phyloP scores from a whole-genome alignment of 306 rosid species.

The Malus orientalis region DNA sequence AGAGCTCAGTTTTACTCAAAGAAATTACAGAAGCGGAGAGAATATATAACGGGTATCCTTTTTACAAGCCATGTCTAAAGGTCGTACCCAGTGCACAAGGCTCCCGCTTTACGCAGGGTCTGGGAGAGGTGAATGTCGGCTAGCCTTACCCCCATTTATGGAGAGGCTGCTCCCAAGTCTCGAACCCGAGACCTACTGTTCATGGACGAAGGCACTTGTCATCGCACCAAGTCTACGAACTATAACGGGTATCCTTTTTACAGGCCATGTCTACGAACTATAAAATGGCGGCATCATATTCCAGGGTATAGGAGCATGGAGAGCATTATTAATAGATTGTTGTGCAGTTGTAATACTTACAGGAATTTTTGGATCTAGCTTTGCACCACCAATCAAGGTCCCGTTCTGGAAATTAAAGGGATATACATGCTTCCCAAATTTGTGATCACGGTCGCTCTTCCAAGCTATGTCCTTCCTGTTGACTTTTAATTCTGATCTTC shows the following conservation, averaged over 20 bases:
- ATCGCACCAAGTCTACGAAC: too few species aligned
- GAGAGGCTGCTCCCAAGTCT: too few species aligned
- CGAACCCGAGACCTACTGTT: too few species aligned
- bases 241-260: neutral
- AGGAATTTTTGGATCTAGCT: slow-evolving; percentile 59
- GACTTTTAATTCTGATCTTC: slow-evolving; percentile 57
- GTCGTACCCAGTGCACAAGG: too few species aligned
- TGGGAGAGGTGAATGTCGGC: too few species aligned
- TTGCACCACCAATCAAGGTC: slow-evolving; percentile 79
- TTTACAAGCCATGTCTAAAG: neutral
- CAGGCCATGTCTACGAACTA: neutral
- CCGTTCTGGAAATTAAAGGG: slow-evolving; percentile 95
- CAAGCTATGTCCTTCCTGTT: slow-evolving; percentile 87
- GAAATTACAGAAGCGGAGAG: neutral
- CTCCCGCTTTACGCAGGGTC: too few species aligned
- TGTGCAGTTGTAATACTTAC: slow-evolving; percentile 46
- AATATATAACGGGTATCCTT: neutral
- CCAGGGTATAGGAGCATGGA: neutral
- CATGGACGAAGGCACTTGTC: too few species aligned
- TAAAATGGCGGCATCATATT: slow-evolving; percentile 1
- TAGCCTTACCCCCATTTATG: too few species aligned
- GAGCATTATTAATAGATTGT: neutral
- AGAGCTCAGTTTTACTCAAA: slow-evolving; percentile 10
- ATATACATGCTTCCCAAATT: slow-evolving; percentile 81
- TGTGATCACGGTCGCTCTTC: slow-evolving; percentile 87